Evolutionary conservation across 257 asterid species (phyloP).

Genomic region (Echites panduratus): DNA sequence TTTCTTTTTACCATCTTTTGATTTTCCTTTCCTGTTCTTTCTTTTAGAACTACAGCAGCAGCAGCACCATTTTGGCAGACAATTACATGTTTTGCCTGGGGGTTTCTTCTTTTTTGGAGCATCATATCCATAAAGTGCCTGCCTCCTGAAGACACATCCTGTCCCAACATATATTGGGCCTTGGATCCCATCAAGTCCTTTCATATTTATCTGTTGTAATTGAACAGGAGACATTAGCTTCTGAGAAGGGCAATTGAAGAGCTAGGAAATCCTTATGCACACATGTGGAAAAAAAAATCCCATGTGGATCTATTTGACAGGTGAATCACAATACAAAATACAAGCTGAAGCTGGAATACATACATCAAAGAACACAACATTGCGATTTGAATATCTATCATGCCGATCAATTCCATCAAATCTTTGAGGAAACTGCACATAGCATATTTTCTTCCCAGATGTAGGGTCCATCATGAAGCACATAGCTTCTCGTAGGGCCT

Average conservation of each 20-base stretch:
- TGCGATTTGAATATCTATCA: conserved; percentile 92
- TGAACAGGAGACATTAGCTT: conserved; percentile 17
- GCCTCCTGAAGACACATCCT: conserved; percentile 94
- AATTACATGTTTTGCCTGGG: conserved; percentile 91
- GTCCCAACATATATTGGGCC: conserved; percentile 98
- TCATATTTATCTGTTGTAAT: conserved; percentile 75
- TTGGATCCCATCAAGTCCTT: conserved; percentile 98
- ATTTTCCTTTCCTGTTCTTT: conserved; percentile 52
- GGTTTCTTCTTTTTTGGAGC: conserved; percentile 89
- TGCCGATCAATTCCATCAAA: conserved; percentile 95
- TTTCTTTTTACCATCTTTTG: conserved; percentile 63
- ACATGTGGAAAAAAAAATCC: not conserved
- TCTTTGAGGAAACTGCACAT: conserved; percentile 96
- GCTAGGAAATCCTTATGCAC: not conserved
- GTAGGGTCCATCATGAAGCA: conserved; percentile 99
- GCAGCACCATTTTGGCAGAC: conserved; percentile 84
- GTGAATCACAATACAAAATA: not conserved
- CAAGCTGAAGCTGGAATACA: conserved; percentile 20
- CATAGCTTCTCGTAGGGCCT: conserved; percentile 95
- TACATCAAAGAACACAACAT: conserved; percentile 92
- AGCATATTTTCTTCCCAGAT: conserved; percentile 93
- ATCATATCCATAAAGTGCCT: conserved; percentile 87
- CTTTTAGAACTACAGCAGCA: conserved; percentile 52
- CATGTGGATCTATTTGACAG: not conserved
- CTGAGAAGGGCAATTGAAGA: conserved; percentile 4